A percentile compares a stretch with the other conserved stretches of the same genome.
Conservation (phyloP, 1,284 basidiomycete genomes). For the Schizophyllum amplum region DNA sequence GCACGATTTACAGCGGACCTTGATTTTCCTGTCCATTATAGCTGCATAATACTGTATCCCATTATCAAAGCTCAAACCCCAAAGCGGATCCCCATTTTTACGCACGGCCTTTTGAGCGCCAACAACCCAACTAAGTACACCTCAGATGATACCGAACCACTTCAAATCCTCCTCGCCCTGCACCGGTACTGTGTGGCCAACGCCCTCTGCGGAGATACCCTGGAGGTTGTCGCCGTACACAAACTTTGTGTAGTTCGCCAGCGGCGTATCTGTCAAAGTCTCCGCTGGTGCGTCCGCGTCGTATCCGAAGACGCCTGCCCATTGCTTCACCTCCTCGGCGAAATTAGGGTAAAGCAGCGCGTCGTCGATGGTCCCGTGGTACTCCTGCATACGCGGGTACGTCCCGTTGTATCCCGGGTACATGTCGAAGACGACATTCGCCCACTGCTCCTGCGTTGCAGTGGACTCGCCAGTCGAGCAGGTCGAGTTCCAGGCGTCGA, state of each 20-base stretch:
- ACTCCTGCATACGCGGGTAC: constrained; percentile 44
- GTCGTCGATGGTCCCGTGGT: constrained; percentile 48
- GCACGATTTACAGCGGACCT: too few relatives aligned
- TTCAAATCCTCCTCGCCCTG: constrained; percentile 28
- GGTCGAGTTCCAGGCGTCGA: constrained; percentile 37
- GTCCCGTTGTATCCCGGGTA: constrained; percentile 44
- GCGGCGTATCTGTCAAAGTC: constrained; percentile 26
- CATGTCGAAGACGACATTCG: constrained; percentile 32
- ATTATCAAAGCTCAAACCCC: too few relatives aligned
- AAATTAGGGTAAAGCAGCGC: constrained; percentile 44
- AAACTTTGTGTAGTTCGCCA: constrained; percentile 33
- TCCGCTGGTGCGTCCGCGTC: constrained; percentile 30
- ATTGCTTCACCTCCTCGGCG: constrained; percentile 40
- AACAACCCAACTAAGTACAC: too few relatives aligned
- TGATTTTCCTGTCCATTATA: too few relatives aligned
- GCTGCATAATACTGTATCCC: too few relatives aligned
- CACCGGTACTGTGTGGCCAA: constrained; percentile 37
- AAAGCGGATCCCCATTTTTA: too few relatives aligned
- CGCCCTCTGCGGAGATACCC: constrained; percentile 33
- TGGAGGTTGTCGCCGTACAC: constrained; percentile 38
- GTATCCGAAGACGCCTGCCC: constrained; percentile 39
- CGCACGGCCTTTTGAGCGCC: too few relatives aligned
- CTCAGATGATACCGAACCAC: constrained; percentile 27
- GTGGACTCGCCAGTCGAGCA: constrained; percentile 32
- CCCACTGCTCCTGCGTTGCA: constrained; percentile 22